A percentile compares a stretch with the other conserved stretches of the same genome.
phyloP scores from a whole-genome alignment of 768 basidiomycete genomes.

The button mushroom (Agaricus bisporus) region DNA sequence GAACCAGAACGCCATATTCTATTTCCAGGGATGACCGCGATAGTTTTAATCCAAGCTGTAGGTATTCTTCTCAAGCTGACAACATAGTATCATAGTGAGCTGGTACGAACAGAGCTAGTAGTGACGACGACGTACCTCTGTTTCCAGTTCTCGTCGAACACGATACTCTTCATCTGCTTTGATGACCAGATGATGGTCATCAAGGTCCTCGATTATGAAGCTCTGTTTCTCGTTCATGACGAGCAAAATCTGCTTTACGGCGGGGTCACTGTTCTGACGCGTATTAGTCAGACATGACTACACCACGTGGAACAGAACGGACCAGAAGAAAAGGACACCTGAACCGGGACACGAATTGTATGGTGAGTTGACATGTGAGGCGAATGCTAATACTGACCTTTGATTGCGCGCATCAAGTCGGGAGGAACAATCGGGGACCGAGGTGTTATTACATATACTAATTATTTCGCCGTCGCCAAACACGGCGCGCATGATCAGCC shows the following conservation, averaged over 20 bases:
- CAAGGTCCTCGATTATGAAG: constrained; percentile 85
- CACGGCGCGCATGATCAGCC: constrained; percentile 12
- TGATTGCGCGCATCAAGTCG: constrained; percentile 53
- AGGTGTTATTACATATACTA: not conserved
- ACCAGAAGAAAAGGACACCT: constrained; percentile 72
- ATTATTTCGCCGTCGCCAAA: not conserved
- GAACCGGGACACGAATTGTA: not conserved
- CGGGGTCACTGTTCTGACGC: constrained; percentile 56
- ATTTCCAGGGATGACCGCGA: not conserved
- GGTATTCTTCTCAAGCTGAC: constrained; percentile 65
- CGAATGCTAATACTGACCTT: constrained; percentile 33
- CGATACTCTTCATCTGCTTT: constrained; percentile 77
- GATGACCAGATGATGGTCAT: constrained; percentile 78
- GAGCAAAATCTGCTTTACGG: constrained; percentile 83
- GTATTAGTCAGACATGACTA: not conserved
- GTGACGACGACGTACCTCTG: constrained; percentile 49
- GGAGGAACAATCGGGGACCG: not conserved
- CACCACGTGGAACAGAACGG: constrained; percentile 13
- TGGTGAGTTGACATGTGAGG: not conserved
- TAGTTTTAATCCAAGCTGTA: constrained; percentile 52
- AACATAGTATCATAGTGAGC: constrained; percentile 3
- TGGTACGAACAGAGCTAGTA: not conserved
- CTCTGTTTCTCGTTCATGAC: constrained; percentile 73
- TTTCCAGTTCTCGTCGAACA: constrained; percentile 65
- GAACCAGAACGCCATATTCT: not conserved